A percentile compares a stretch with the other conserved stretches of the same genome.
phyloP scores from a whole-genome alignment of 352 stramenopile species.

The Pythium dissimile region DNA sequence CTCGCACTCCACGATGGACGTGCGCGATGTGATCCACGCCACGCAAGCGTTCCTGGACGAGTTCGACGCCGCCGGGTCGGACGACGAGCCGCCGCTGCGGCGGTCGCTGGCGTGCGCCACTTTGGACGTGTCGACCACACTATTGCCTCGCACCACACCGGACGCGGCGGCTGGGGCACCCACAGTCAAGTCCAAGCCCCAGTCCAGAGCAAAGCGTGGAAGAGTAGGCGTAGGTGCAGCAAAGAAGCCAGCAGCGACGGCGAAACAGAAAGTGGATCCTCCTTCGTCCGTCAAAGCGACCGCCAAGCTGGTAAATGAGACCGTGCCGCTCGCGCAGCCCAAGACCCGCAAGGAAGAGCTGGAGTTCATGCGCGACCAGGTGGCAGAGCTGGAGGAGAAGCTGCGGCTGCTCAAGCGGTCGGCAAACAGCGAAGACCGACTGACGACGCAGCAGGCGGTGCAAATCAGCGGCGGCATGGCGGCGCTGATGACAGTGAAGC shows the following conservation, averaged over 20 bases:
- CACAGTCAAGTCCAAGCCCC: neutral
- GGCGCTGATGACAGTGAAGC: neutral
- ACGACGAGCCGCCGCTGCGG: neutral
- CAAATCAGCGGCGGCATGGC: neutral
- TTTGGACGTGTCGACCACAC: neutral
- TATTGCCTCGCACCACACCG: no score
- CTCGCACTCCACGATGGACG: conserved; percentile 19
- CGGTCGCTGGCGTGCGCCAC: neutral
- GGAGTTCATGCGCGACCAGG: conserved; percentile 48
- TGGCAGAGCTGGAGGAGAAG: conserved; percentile 16
- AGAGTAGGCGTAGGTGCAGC: no score
- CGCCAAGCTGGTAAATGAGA: neutral
- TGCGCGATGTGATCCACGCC: conserved; percentile 27
- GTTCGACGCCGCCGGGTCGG: conserved; percentile 33
- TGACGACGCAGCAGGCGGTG: neutral
- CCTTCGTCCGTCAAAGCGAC: no score
- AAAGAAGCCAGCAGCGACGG: no score
- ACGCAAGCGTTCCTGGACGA: conserved; percentile 38
- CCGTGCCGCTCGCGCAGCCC: conserved; percentile 13
- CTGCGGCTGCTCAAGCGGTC: conserved; percentile 9
- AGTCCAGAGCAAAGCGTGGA: neutral
- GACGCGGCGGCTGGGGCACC: no score
- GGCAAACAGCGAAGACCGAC: neutral
- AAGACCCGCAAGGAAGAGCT: conserved; percentile 57
- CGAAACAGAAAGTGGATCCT: no score